Conservation (phyloP, 129 eudicot genomes). For the Saposhnikovia divaricata region DNA sequence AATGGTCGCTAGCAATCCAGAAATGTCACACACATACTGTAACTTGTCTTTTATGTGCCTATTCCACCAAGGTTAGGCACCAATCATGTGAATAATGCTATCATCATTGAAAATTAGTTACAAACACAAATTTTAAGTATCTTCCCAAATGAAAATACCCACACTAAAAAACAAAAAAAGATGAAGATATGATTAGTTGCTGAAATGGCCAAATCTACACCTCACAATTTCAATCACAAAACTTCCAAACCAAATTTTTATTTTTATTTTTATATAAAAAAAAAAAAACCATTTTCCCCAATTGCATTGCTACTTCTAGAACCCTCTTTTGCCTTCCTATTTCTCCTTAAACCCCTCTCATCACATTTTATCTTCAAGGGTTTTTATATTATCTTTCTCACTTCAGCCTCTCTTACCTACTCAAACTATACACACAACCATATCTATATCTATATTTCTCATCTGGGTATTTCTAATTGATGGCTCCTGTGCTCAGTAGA, state of each 20-base stretch:
- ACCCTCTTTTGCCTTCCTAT: slow-evolving; percentile 27
- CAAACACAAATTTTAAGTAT: neutral
- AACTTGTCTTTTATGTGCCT: neutral
- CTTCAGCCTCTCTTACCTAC: slow-evolving; percentile 2
- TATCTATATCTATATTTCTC: neutral
- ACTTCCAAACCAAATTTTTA: slow-evolving; percentile 19
- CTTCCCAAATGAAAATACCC: neutral
- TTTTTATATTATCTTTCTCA: slow-evolving; percentile 23
- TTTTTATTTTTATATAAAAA: no score
- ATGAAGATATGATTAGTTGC: slow-evolving; percentile 39
- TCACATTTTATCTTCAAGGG: slow-evolving; percentile 18
- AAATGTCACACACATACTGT: neutral
- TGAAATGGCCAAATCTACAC: slow-evolving; percentile 57
- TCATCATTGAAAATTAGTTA: neutral
- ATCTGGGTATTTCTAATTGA: slow-evolving; percentile 16
- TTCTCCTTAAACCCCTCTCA: slow-evolving; percentile 43
- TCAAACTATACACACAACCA: neutral
- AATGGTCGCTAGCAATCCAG: no score
- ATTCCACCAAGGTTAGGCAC: neutral
- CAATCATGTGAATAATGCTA: neutral
- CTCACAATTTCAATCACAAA: slow-evolving; percentile 37
- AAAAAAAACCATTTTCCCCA: neutral
- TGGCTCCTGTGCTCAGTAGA: slow-evolving; percentile 81
- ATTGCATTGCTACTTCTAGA: slow-evolving; percentile 45
- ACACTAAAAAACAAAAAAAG: slow-evolving; percentile 10